These are phyloP conservation scores for Emydomyces testavorans DNA, from an alignment of 2,329 filamentous ascomycete genomes.

Conservation along the genomic window DNA sequence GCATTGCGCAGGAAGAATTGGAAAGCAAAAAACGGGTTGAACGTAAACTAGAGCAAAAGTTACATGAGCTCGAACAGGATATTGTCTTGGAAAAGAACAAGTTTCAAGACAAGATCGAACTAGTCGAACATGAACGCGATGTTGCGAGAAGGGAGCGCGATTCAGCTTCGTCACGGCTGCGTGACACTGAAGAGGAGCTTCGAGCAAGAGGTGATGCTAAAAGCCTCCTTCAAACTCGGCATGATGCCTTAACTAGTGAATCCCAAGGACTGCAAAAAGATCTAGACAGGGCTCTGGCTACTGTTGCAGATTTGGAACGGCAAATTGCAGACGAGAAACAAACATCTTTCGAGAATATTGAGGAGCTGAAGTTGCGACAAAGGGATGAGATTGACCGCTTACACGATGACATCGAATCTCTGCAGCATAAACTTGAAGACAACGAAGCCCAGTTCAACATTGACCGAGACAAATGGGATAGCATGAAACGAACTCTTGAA, in stretches of 20 bases:
- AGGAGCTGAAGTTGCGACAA: slow-evolving; percentile 46
- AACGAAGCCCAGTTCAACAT: slow-evolving; percentile 60
- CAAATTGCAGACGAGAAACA: slow-evolving; percentile 45
- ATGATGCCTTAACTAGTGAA: slow-evolving; percentile 56
- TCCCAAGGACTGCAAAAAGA: slow-evolving; percentile 57
- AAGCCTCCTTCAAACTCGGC: slow-evolving; percentile 54
- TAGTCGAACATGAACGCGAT: slow-evolving; percentile 34
- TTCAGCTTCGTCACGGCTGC: slow-evolving; percentile 37
- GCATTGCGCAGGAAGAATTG: slow-evolving; percentile 34
- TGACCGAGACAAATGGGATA: slow-evolving; percentile 62
- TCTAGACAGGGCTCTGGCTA: slow-evolving; percentile 38
- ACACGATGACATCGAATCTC: slow-evolving; percentile 46
- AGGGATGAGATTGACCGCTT: slow-evolving; percentile 45
- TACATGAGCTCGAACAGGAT: slow-evolving; percentile 30
- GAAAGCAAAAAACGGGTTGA: slow-evolving; percentile 35
- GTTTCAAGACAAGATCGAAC: slow-evolving; percentile 36
- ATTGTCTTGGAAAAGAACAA: slow-evolving; percentile 28
- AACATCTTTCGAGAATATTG: slow-evolving; percentile 49
- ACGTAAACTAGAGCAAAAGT: slow-evolving; percentile 31
- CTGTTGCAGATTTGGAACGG: slow-evolving; percentile 39
- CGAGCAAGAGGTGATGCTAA: slow-evolving; percentile 51
- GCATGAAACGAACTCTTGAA: slow-evolving; percentile 52
- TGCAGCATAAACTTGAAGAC: slow-evolving; percentile 55
- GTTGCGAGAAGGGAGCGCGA: slow-evolving; percentile 37
- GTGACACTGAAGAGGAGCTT: slow-evolving; percentile 49